phyloP scores from a whole-genome alignment of 768 basidiomycete species.

The Amanita polypyramis region DNA sequence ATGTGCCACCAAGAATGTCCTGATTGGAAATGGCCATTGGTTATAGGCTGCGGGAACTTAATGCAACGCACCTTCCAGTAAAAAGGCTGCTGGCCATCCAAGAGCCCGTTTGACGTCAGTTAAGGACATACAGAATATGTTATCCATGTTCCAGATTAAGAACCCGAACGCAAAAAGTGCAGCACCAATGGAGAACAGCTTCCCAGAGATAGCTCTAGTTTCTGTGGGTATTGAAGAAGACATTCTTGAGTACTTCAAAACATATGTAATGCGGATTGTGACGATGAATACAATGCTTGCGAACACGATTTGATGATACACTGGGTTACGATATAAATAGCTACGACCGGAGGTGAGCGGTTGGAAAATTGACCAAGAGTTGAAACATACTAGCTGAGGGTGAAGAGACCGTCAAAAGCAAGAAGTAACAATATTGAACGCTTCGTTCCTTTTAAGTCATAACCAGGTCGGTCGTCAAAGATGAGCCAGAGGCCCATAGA shows the following conservation, averaged over 20 bases:
- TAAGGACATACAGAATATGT: conserved; percentile 54
- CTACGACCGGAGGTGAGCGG: conserved; percentile 22
- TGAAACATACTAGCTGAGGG: conserved; percentile 59
- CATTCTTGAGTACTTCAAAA: conserved; percentile 35
- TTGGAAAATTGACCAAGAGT: not conserved
- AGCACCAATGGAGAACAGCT: conserved; percentile 43
- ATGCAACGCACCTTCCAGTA: conserved; percentile 44
- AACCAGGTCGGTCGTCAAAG: conserved; percentile 48
- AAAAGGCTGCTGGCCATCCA: conserved; percentile 58
- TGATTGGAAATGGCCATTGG: conserved; percentile 12
- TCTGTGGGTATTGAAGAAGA: conserved; percentile 30
- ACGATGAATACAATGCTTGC: conserved; percentile 42
- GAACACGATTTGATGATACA: conserved; percentile 75
- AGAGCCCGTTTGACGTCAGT: conserved; percentile 44
- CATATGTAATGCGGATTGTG: conserved; percentile 37
- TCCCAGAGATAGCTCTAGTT: conserved; percentile 29
- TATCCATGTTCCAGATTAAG: conserved; percentile 73
- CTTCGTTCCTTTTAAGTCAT: conserved; percentile 27
- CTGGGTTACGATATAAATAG: conserved; percentile 57
- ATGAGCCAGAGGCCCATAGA: conserved; percentile 50
- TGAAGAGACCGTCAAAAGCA: conserved; percentile 50
- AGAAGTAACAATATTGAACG: conserved; percentile 26
- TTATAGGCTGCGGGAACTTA: not conserved
- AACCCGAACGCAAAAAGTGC: conserved; percentile 54
- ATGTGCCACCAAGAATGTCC: conserved; percentile 74